Percentiles rank a stretch among this genome's conserved stretches.
Evolutionary conservation across 202 grass and related monocot genomes (phyloP).

Genomic region (Sporobolus alterniflorus): DNA sequence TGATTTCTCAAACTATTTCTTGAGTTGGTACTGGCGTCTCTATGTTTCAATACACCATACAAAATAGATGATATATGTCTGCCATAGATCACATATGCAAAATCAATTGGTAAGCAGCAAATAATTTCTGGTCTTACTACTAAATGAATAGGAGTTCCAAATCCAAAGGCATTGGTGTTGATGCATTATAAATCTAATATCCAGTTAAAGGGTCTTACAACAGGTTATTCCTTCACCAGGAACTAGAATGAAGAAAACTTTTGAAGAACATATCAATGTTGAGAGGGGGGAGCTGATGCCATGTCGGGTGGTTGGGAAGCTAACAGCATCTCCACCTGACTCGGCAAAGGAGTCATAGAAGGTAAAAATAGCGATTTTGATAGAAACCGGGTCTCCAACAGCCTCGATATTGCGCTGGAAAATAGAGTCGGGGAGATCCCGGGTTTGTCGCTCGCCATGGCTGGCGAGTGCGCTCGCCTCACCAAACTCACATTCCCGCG

Average conservation of each 20-base stretch:
- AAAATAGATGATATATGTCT: background rate
- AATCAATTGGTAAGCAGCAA: background rate
- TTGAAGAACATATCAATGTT: slow-evolving; percentile 30
- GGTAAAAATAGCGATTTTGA: too few species aligned
- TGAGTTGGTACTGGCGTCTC: slow-evolving; percentile 4
- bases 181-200: slow-evolving; percentile 2
- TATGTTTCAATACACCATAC: slow-evolving; percentile 1
- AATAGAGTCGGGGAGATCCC: too few species aligned
- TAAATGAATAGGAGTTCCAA: background rate
- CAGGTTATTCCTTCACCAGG: slow-evolving; percentile 24
- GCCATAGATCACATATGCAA: background rate
- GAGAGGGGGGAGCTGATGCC: slow-evolving; percentile 65
- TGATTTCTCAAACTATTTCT: background rate
- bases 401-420: too few species aligned
- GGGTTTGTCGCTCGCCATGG: too few species aligned
- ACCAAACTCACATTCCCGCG: too few species aligned
- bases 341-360: too few species aligned
- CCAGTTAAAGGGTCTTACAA: background rate
- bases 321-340: too few species aligned
- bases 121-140: background rate
- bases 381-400: too few species aligned
- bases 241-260: background rate
- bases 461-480: too few species aligned
- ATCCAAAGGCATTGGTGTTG: background rate
- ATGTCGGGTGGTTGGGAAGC: slow-evolving; percentile 67